Evolutionary conservation across 768 basidiomycete species (phyloP), one percentile per base, ranked within the genome.

Genomic region (Epithele typhae): DNA sequence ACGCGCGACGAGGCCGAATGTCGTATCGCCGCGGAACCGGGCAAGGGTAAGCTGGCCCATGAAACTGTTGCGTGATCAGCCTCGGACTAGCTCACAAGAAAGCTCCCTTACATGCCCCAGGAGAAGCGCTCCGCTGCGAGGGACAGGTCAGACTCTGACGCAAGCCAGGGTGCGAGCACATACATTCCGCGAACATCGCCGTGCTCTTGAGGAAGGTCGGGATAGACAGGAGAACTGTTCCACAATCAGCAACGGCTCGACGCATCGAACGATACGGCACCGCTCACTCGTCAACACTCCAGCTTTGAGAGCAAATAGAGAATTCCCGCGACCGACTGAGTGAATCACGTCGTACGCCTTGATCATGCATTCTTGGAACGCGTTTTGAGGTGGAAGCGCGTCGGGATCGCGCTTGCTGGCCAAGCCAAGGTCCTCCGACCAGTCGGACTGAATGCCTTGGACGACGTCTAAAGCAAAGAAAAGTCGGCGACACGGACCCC

Each of bases 1-100:
- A 46, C 87, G 75, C 0, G 77, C 70, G 4, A 79, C 64, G 12
- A 87, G 70, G 2, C 77, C 83, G 48, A 84, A 84, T 0, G 77
- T 73, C 0, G 87, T 91, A 43, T 91, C 87, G 1, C 87, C 87
- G 37, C 82, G 73, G 57, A 87, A 89, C 15, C 86, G 77, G 7
- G 82, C 69, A 0, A 87, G 62, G 0, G 84, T 84, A 5, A 87
- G 66, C 55, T 89, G 87, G 0, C 78, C 85, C 82, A 89, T 87
- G 58, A 88, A 73, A 15, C 82, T 86, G 36, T n/a, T n/a, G n/a
- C n/a, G n/a, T n/a, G n/a, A n/a, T n/a, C n/a, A n/a, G n/a, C n/a
- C n/a, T n/a, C n/a, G n/a, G n/a, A n/a, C n/a, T n/a, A n/a, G n/a
- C n/a, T n/a, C n/a, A n/a, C n/a, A n/a, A n/a, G n/a, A n/a, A n/a